Conservation (phyloP, 179 eudicot species). For the Patellifolia procumbens region DNA sequence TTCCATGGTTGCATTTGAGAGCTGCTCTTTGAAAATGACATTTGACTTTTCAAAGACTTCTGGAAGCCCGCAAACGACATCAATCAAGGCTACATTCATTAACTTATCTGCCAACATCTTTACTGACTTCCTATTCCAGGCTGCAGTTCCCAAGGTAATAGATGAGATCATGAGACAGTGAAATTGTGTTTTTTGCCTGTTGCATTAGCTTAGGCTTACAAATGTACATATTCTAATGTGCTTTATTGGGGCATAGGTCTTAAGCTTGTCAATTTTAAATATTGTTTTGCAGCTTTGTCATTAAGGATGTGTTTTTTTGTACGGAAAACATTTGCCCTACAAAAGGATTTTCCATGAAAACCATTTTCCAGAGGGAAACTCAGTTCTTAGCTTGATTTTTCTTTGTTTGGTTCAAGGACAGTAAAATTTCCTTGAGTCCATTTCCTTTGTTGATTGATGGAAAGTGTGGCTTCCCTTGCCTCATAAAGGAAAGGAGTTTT, state of each 20-base stretch:
- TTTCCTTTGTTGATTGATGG: too few species aligned
- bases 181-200: neutral
- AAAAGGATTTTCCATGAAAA: too few species aligned
- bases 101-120: conserved; percentile 62
- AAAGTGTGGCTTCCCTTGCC: too few species aligned
- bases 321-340: too few species aligned
- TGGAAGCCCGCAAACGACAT: conserved; percentile 68
- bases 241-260: neutral
- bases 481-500: too few species aligned
- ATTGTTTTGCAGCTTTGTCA: neutral
- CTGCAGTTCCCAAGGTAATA: conserved; percentile 96
- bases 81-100: conserved; percentile 66
- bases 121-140: conserved; percentile 86
- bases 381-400: too few species aligned
- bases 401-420: too few species aligned
- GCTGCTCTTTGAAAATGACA: conserved; percentile 68
- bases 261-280: neutral
- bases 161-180: neutral
- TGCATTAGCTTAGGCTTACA: neutral
- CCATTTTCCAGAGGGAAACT: too few species aligned
- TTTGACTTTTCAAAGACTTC: conserved; percentile 78
- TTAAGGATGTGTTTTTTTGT: too few species aligned
- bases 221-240: neutral
- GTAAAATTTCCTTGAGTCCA: too few species aligned
- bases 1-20: conserved; percentile 79